Evolutionary conservation across 495 filamentous ascomycete species (phyloP).

Genomic region (Jackrogersella minutella): DNA sequence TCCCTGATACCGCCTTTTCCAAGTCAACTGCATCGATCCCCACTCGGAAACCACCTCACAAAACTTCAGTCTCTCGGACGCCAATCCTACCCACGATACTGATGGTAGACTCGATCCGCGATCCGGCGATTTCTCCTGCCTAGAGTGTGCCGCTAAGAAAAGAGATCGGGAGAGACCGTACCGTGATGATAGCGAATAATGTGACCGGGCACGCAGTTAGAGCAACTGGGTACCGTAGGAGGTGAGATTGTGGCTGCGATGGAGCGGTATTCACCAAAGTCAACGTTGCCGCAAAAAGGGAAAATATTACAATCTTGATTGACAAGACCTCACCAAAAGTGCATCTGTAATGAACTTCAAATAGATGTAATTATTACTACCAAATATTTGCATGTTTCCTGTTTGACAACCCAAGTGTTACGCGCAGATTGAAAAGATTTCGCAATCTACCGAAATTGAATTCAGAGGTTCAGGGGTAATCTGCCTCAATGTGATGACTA

Average conservation of each 20-base stretch:
- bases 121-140: constrained; percentile 36
- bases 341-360: not conserved
- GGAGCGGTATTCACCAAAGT: constrained; percentile 5
- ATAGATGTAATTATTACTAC: not conserved
- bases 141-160: constrained; percentile 39
- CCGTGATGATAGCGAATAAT: constrained; percentile 37
- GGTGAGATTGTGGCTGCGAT: constrained; percentile 16
- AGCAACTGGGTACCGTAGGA: constrained; percentile 14
- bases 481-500: too few species aligned
- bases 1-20: constrained; percentile 11
- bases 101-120: constrained; percentile 41
- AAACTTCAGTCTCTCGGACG: not conserved
- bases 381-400: not conserved
- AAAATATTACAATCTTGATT: constrained; percentile 9
- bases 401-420: too few species aligned
- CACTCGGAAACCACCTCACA: constrained; percentile 31
- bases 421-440: too few species aligned
- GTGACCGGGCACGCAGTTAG: constrained; percentile 42
- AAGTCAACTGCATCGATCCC: constrained; percentile 40
- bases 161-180: constrained; percentile 24
- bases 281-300: constrained; percentile 12
- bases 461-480: too few species aligned
- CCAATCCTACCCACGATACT: constrained; percentile 23
- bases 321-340: too few species aligned
- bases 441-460: too few species aligned